Evolutionary conservation across 768 basidiomycete species (phyloP).

Genomic region (Auricularia sp.): DNA sequence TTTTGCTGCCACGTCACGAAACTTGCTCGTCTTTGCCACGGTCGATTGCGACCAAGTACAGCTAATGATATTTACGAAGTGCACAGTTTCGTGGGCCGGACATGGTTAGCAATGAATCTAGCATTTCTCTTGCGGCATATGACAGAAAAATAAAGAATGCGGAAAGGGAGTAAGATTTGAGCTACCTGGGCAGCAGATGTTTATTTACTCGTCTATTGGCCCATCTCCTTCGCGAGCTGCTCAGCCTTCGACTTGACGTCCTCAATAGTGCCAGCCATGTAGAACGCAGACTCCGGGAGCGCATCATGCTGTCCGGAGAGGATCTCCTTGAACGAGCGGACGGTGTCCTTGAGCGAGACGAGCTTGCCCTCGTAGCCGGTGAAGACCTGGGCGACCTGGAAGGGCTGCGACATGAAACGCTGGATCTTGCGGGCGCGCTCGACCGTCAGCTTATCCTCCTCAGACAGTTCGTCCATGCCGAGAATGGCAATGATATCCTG

Average conservation of each 20-base stretch:
- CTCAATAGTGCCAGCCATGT: constrained; percentile 96
- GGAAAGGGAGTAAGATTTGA: not conserved
- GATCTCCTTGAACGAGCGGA: constrained; percentile 97
- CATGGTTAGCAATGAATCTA: too few relatives aligned
- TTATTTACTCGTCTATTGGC: constrained; percentile 12
- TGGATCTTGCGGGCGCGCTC: constrained; percentile 98
- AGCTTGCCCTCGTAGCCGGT: constrained; percentile 98
- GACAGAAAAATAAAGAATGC: not conserved
- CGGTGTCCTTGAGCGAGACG: constrained; percentile 89
- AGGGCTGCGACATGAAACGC: constrained; percentile 99
- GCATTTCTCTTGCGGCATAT: too few relatives aligned
- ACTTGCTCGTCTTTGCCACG: too few relatives aligned
- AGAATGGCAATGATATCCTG: constrained; percentile 99
- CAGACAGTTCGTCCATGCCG: constrained; percentile 99
- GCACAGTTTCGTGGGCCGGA: too few relatives aligned
- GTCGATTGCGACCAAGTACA: too few relatives aligned
- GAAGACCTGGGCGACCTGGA: constrained; percentile 99
- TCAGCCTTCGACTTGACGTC: constrained; percentile 97
- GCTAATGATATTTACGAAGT: too few relatives aligned
- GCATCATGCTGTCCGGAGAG: constrained; percentile 79
- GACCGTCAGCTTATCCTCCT: constrained; percentile 98
- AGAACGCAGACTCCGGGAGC: constrained; percentile 94
- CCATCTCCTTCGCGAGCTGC: constrained; percentile 92
- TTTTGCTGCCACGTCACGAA: too few relatives aligned
- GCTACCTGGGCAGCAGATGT: not conserved